Evolutionary conservation across 768 basidiomycete genomes (phyloP), one percentile per base, ranked within the genome.

Genomic region (Xerocomus brunneocitrinus): DNA sequence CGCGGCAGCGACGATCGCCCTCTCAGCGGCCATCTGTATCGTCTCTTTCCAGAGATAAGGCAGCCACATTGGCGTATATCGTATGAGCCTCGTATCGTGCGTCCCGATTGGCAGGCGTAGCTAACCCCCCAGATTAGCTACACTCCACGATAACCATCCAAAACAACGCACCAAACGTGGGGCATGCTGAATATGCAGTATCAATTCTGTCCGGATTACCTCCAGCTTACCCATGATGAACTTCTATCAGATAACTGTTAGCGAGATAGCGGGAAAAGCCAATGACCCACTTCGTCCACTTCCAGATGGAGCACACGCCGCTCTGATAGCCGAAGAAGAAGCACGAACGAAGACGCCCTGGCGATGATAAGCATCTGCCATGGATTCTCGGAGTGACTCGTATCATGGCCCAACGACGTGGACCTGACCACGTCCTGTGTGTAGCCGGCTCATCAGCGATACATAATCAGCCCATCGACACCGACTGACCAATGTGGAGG

Each of bases 351-450:
- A 1, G 59, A 55, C n/a, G 39, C 22, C 24, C 49, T 57, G 10
- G 57, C 57, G 47, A 65, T 49, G 54, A 66, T 47, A 42, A 65
- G 16, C 59, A 64, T 64, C 24, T 57, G 50, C 57, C 55, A 57
- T 5, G 48, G 43, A 4, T 14, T 42, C 19, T 35, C 30, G 5
- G 54, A 6, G 14, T 19, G 46, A 9, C 25, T 4, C 0, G 13
- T n/a, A 4, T 53, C 49, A 0, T 10, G 14, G 0, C 49, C 28
- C 38, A 40, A 32, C 41, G 52, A 39, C 28, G 39, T 12, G 16
- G 47, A 52, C 24, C 48, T 54, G 46, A 53, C 35, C 34, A 28
- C 30, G 8, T 49, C 47, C 64, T 65, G 31, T 24, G 16, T 16
- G 25, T 19, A 1, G 10, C 7, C 12, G 8, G 27, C 8, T 8